A percentile compares a stretch with the other conserved stretches of the same genome.
phyloP scores from a whole-genome alignment of 345 rosid genomes.

The Aquilaria sinensis region DNA sequence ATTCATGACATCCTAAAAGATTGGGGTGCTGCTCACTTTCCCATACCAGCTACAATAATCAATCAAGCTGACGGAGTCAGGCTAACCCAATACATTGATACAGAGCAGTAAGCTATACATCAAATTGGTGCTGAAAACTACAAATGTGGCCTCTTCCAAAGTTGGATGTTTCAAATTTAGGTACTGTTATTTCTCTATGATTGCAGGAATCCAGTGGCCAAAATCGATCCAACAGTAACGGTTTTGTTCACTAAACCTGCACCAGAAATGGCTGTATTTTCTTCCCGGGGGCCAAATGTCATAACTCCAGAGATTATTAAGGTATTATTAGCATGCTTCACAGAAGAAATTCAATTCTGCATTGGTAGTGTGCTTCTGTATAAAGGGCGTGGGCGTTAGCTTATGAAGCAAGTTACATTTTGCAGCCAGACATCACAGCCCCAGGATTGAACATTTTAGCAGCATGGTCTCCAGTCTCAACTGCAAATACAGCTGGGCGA shows the following conservation, averaged over 20 bases:
- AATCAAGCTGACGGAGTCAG: slow-evolving; percentile 30
- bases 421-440: slow-evolving; percentile 42
- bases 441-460: slow-evolving; percentile 48
- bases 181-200: neutral
- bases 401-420: slow-evolving; percentile 3
- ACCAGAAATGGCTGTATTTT: slow-evolving; percentile 34
- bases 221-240: slow-evolving; percentile 30
- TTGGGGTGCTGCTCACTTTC: slow-evolving; percentile 30
- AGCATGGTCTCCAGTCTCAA: slow-evolving; percentile 44
- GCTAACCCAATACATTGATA: slow-evolving; percentile 30
- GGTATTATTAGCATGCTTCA: slow-evolving; percentile 10
- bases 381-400: neutral
- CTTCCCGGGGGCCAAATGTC: slow-evolving; percentile 44
- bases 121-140: neutral
- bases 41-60: slow-evolving; percentile 28
- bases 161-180: neutral
- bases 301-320: slow-evolving; percentile 39
- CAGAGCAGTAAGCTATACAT: slow-evolving; percentile 29
- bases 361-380: no score
- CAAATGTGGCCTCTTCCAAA: neutral
- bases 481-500: slow-evolving; percentile 13
- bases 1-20: slow-evolving; percentile 27
- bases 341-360: no score
- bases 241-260: slow-evolving; percentile 28
- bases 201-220: slow-evolving; percentile 30